Conservation (phyloP, 2,329 filamentous ascomycete genomes). For the Aspergillaceae sp. region DNA sequence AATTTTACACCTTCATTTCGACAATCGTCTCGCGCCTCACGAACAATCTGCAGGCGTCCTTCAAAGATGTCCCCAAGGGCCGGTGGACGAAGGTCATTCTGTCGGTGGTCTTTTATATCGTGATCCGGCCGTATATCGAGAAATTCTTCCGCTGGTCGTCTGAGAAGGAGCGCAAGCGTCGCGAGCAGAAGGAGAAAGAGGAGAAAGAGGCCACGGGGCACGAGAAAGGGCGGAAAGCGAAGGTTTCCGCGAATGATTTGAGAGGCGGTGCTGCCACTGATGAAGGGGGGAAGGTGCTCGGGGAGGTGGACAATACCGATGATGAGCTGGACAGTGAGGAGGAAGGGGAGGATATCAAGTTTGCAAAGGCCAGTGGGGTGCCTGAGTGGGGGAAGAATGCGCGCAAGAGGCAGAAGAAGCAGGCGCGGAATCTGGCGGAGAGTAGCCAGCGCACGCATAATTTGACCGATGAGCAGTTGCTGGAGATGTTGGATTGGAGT, state of each 20-base stretch:
- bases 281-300: constrained; percentile 41
- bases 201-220: constrained; percentile 23
- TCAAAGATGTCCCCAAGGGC: constrained; percentile 35
- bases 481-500: constrained; percentile 57
- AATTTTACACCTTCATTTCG: constrained; percentile 20
- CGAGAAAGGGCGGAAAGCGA: constrained; percentile 32
- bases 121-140: constrained; percentile 66
- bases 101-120: constrained; percentile 63
- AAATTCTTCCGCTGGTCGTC: constrained; percentile 54
- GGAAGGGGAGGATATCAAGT: constrained; percentile 28
- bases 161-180: constrained; percentile 23
- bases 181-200: constrained; percentile 54
- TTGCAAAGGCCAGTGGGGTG: constrained; percentile 36
- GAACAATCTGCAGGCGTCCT: constrained; percentile 35
- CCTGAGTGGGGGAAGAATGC: constrained; percentile 62
- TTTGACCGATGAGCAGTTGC: constrained; percentile 66
- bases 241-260: constrained; percentile 57
- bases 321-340: constrained; percentile 43
- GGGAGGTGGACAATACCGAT: constrained; percentile 29
- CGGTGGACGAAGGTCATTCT: constrained; percentile 59
- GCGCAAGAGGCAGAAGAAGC: constrained; percentile 57
- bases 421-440: constrained; percentile 50
- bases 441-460: constrained; percentile 56
- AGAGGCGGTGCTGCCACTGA: constrained; percentile 50
- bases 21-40: constrained; percentile 22